Evolutionary conservation across 2,329 filamentous ascomycete genomes (phyloP).

Genomic region (Colletotrichum falcatum): DNA sequence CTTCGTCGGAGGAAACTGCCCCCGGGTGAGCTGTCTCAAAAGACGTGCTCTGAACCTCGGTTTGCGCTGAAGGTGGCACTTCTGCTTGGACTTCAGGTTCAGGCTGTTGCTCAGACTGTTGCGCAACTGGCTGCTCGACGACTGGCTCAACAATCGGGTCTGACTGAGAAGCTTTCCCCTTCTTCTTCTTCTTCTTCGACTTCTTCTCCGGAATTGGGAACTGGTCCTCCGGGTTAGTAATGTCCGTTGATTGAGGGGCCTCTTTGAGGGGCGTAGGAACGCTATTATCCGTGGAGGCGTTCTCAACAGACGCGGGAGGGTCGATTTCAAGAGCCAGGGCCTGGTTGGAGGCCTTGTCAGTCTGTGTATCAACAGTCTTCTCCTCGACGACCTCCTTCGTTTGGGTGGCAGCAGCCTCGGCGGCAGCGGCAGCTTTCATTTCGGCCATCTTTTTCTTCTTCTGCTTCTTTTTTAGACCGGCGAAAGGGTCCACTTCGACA

Average conservation of each 20-base stretch:
- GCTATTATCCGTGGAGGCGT: neutral
- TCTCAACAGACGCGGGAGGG: neutral
- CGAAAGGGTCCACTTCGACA: constrained; percentile 9
- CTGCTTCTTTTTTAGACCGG: constrained; percentile 28
- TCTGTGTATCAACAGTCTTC: neutral
- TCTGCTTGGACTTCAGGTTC: neutral
- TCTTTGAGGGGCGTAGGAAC: neutral
- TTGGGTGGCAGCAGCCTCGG: constrained; percentile 2
- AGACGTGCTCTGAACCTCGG: neutral
- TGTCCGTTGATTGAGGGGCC: constrained; percentile 24
- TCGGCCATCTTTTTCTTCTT: constrained; percentile 37
- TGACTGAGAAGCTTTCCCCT: constrained; percentile 43
- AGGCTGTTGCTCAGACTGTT: neutral
- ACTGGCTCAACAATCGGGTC: constrained; percentile 11
- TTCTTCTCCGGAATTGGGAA: constrained; percentile 28
- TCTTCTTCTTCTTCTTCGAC: constrained; percentile 44
- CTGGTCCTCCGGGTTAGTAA: constrained; percentile 41
- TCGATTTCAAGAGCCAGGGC: neutral
- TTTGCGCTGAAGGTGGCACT: neutral
- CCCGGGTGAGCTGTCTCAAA: constrained; percentile 25
- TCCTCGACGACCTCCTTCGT: neutral
- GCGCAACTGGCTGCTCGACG: neutral
- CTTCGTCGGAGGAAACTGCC: neutral
- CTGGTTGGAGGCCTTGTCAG: neutral
- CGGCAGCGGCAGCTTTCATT: constrained; percentile 8